Base-by-base conservation (phyloP, 192 early-diverging fungal genomes). In the Mortierella antarctica region DNA sequence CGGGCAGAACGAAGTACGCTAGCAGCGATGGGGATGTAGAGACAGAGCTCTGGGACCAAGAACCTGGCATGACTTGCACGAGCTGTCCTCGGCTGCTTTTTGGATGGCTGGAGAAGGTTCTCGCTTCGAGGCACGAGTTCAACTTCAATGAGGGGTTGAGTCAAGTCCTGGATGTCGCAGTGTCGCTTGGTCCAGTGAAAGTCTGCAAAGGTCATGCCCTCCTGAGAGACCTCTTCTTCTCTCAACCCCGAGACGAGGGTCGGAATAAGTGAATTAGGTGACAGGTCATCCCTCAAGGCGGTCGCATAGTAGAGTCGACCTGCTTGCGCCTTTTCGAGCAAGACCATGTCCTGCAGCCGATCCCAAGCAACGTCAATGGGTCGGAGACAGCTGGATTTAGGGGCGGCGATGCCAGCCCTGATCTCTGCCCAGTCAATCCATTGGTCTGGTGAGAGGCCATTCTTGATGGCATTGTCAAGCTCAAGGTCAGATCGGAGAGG, bases 281-380 rank as follows among this genome's bases (percentile, higher is more conserved):
- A 74, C 57, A 89, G 47, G 59, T 89, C 84, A 52, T 71, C 56
- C 3, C 83, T 41, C 41, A 87, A 57, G 0, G 66, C 41, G 12
- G 54, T 50, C 7, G 84, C 62, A 62, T 62, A 83, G 64, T 85
- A 89, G 42, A 72, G 57, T 13, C 88, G 77, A n/a, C 65, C 21
- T 17, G 69, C 70, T 31, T 86, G 83, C 7, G 79, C 67, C 48
- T 65, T 53, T 52, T 89, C 88, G 5, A 84, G 50, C 10, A 89
- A 45, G 4, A 87, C 74, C 0, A 56, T 42, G 62, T 89, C 84
- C 5, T 65, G 55, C 18, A 83, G 61, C 0, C 49, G 11, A 14
- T 77, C 50, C 15, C 66, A 44, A 61, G 76, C 39, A 68, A 64
- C 55, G 9, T 70, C 82, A 31, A 31, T 8, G 85, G 13, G 1